Base-by-base conservation (phyloP, 768 basidiomycete genomes). In the Trametes cinnabarina region DNA sequence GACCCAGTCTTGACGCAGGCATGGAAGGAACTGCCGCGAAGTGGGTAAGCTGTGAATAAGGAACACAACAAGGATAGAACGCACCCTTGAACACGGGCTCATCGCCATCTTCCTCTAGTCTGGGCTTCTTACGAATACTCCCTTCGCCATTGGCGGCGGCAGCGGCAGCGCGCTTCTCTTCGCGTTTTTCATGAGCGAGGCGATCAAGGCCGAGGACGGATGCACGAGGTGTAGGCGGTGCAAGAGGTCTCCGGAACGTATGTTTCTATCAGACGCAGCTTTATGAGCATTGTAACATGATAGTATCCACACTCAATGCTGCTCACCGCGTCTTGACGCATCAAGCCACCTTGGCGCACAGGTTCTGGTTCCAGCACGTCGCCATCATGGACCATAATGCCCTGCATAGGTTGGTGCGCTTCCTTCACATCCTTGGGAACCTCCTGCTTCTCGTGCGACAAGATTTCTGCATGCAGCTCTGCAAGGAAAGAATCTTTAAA, bases 1-100 rank as follows among this genome's bases (percentile, higher is more conserved):
- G 84, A n/a, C 76, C 71, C 39, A 69, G 73, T 44, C 82, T 79
- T 28, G 76, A 76, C 14, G 76, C 75, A 57, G 94, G 95, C 20
- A 95, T 71, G 37, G 72, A 80, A 0, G 95, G 95, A 19, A 98
- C 95, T 97, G n/a, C n/a, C n/a, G n/a, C n/a, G n/a, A n/a, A n/a
- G n/a, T n/a, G n/a, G n/a, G n/a, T n/a, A n/a, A n/a, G n/a, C n/a
- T n/a, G n/a, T n/a, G n/a, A n/a, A n/a, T n/a, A n/a, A n/a, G n/a
- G n/a, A n/a, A 30, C 19, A 28, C 35, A 0, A 10, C 15, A 6
- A n/a, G 51, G 66, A 6, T 6, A 12, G 3, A 3, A 62, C 78
- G 34, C 41, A 91, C 96, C 88, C 83, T 98, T 98, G 78, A 98
- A 98, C 30, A 86, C 73, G 4, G 90, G 79, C 43, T 89, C 87